A percentile compares a stretch with the other conserved stretches of the same genome.
These are phyloP conservation scores for Brassica hybrid DNA, from an alignment of 441 rosid genomes.

Conservation along the genomic window DNA sequence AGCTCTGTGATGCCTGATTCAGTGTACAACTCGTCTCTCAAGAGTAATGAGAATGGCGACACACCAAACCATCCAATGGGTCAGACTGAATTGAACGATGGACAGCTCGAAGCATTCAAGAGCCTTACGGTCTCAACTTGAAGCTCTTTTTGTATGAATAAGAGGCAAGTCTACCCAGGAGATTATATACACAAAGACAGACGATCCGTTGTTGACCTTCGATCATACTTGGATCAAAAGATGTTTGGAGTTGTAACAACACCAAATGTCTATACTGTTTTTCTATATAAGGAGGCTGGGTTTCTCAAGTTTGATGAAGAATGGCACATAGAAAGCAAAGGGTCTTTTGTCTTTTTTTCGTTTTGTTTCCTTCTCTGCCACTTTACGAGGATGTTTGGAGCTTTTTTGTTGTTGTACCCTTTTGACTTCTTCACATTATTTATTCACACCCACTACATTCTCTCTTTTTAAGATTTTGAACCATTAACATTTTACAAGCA, in stretches of 20 bases:
- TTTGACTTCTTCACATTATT: neutral
- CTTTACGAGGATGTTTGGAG: constrained; percentile 22
- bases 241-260: constrained; percentile 41
- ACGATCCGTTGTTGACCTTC: constrained; percentile 14
- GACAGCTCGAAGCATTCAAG: constrained; percentile 76
- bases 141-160: constrained; percentile 22
- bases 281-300: constrained; percentile 40
- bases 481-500: constrained; percentile 19
- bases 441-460: too few species aligned
- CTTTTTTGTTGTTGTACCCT: constrained; percentile 33
- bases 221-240: constrained; percentile 33
- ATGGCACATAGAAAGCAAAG: constrained; percentile 24
- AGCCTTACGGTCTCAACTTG: constrained; percentile 63
- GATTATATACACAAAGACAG: constrained; percentile 11
- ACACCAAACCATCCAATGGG: constrained; percentile 46
- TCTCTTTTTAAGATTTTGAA: constrained; percentile 1
- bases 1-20: constrained; percentile 68
- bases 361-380: constrained; percentile 15
- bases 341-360: constrained; percentile 10
- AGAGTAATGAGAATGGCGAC: constrained; percentile 65
- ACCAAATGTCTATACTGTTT: constrained; percentile 45
- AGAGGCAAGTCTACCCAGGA: too few species aligned
- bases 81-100: too few species aligned
- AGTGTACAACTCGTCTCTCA: constrained; percentile 49
- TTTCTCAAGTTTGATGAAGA: constrained; percentile 32